Evolutionary conservation across 495 filamentous ascomycete genomes (phyloP), one percentile per base, ranked within the genome.

Genomic region (Chaetomium cochliodes): DNA sequence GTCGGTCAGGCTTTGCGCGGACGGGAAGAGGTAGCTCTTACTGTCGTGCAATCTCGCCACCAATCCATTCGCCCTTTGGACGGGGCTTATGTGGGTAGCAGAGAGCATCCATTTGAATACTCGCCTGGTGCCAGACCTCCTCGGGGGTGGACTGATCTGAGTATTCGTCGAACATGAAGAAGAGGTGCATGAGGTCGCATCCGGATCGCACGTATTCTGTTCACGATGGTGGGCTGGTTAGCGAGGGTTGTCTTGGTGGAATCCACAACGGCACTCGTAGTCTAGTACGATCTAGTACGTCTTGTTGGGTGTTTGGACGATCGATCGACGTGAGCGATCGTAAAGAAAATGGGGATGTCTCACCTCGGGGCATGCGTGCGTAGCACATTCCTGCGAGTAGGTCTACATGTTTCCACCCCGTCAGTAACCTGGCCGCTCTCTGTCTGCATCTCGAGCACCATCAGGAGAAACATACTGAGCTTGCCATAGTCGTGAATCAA

Each of bases 131-230:
- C 50, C 50, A 53, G 50, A 53, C 50, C 50, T 53, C 50, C 9
- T 53, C 50, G 11, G 50, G 50, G 23, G 50, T 28, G 7, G 23
- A 18, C 50, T 53, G 23, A 11, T 53, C 50, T 23, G 50, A 28
- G 26, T 53, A 20, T 16, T 53, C 50, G 50, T 53, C 50, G 26
- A 53, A 53, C 25, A 30, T 53, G 25, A 53, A 53, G 12, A 53
- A 53, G 23, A 53, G 23, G 16, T 28, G 50, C 50, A 53, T 53
- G 23, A 53, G 25, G 23, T 53, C 50, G 50, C 50, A 53, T 53
- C 23, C 50, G 25, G 50, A 28, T 30, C 25, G 50, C 3, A 53
- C 23, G 12, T 28, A 16, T 30, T 53, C 50, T 53, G 20, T 3
- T 37, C 33, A 37, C 11, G 33, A 11, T 12, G 33, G 33, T 8